Conservation (phyloP, 768 basidiomycete genomes). For the Amanita inopinata region DNA sequence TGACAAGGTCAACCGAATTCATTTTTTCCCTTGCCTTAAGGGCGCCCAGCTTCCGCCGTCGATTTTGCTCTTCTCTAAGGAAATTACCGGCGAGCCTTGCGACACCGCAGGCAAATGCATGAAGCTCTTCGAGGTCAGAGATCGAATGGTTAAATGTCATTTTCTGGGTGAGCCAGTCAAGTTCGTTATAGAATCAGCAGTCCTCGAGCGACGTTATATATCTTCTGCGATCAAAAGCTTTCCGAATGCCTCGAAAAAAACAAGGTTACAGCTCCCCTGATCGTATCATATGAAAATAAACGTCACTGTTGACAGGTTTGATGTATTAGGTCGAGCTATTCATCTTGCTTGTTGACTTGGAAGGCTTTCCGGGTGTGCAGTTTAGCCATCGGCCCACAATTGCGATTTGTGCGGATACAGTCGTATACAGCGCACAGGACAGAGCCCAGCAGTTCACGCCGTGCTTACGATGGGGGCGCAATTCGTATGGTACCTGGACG, state of each 20-base stretch:
- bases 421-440: too few species aligned
- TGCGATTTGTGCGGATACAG: background rate
- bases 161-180: background rate
- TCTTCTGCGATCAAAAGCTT: background rate
- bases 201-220: constrained; percentile 2
- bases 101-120: constrained; percentile 14
- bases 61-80: constrained; percentile 15
- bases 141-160: constrained; percentile 13
- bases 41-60: constrained; percentile 11
- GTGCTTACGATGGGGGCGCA: too few species aligned
- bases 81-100: constrained; percentile 15
- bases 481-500: too few species aligned
- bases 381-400: too few species aligned
- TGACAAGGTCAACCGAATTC: constrained; percentile 19
- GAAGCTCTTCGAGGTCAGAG: constrained; percentile 11
- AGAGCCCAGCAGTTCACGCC: too few species aligned
- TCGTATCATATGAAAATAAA: background rate
- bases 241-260: background rate
- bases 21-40: constrained; percentile 15
- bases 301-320: background rate
- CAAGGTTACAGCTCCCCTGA: background rate
- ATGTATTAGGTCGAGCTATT: too few species aligned
- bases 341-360: too few species aligned
- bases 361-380: too few species aligned
- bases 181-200: background rate